Conservation (phyloP, 2,329 filamentous ascomycete species). For the Epichloe glyceriae region DNA sequence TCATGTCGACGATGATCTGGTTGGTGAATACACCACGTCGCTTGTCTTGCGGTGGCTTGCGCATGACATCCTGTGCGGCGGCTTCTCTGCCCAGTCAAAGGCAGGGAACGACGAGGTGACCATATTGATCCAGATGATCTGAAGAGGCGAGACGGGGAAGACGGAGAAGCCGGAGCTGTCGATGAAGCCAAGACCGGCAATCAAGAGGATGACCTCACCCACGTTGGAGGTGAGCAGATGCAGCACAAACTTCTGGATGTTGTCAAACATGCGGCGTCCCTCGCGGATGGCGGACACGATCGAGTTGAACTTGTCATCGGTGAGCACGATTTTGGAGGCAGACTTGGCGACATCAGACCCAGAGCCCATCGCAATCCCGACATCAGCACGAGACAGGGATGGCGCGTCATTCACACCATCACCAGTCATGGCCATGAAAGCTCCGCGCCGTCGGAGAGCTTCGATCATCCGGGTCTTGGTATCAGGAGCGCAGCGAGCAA, state of each 20-base stretch:
- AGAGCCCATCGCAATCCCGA: conserved; percentile 84
- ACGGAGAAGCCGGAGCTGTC: conserved; percentile 60
- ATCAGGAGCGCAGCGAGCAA: conserved; percentile 71
- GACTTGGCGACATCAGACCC: conserved; percentile 80
- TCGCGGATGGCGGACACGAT: conserved; percentile 76
- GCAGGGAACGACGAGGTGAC: conserved; percentile 78
- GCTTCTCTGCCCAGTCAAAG: conserved; percentile 72
- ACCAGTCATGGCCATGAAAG: conserved; percentile 77
- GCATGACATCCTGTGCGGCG: conserved; percentile 65
- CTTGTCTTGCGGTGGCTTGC: conserved; percentile 62
- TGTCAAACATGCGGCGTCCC: conserved; percentile 75
- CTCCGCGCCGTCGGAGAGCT: conserved; percentile 62
- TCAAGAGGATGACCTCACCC: conserved; percentile 67
- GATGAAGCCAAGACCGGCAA: conserved; percentile 72
- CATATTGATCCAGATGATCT: conserved; percentile 94
- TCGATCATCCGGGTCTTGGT: conserved; percentile 90
- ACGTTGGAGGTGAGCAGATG: conserved; percentile 73
- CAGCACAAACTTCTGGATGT: conserved; percentile 78
- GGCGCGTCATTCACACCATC: conserved; percentile 83
- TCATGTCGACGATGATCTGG: conserved; percentile 67
- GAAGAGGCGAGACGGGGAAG: conserved; percentile 72
- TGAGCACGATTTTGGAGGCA: conserved; percentile 68
- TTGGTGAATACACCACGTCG: conserved; percentile 59
- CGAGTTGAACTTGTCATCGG: conserved; percentile 78
- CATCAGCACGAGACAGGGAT: conserved; percentile 66